Conservation (phyloP, 2,329 filamentous ascomycete genomes). For the Talaromyces islandicus region DNA sequence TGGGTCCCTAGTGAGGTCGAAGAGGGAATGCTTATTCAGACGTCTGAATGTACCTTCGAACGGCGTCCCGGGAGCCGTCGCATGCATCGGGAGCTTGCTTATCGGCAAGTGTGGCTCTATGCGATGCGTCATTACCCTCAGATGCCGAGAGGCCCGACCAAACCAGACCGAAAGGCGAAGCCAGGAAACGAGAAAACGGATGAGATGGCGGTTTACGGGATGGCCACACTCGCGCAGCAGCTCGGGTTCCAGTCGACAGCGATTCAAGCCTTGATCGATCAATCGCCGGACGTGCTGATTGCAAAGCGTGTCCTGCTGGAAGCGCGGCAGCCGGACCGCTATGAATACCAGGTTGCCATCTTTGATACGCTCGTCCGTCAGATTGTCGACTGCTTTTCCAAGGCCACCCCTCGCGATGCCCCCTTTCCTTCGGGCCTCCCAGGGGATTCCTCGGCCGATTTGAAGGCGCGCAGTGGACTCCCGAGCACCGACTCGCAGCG, state of each 20-base stretch:
- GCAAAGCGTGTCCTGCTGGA: neutral
- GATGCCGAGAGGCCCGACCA: neutral
- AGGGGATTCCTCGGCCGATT: neutral
- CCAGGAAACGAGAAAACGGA: neutral
- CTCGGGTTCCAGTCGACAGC: neutral
- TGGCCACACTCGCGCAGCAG: neutral
- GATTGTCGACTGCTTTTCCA: neutral
- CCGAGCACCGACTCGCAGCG: neutral
- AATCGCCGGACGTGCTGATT: neutral
- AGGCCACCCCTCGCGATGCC: neutral
- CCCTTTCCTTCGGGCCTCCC: neutral
- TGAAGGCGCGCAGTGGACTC: neutral
- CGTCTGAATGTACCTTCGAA: neutral
- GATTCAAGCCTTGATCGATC: neutral
- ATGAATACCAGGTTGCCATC: neutral
- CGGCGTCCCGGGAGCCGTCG: neutral
- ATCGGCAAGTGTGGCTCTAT: constrained; percentile 26
- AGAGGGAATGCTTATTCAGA: neutral
- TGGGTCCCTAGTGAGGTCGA: neutral
- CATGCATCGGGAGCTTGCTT: constrained; percentile 13
- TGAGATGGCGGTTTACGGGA: neutral
- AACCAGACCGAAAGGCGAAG: neutral
- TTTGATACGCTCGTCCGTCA: neutral
- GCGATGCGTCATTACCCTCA: constrained; percentile 24
- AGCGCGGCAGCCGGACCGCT: neutral